Conservation (phyloP, 1,139 yeast genomes). For the Geotrichum candidum region DNA sequence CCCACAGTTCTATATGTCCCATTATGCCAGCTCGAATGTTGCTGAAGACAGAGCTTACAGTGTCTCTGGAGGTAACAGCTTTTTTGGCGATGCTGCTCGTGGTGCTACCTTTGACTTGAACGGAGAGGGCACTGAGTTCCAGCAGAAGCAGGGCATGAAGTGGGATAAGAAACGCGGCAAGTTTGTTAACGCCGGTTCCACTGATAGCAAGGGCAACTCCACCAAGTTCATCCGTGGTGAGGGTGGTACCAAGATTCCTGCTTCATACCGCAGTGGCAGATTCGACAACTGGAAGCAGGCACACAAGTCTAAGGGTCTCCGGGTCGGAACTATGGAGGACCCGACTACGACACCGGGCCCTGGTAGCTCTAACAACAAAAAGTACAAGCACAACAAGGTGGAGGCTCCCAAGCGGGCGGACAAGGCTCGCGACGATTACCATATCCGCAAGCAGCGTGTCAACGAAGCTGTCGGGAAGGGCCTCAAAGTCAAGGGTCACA, state of each 20-base stretch:
- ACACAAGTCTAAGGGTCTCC: slow-evolving; percentile 48
- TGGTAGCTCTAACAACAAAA: slow-evolving; percentile 34
- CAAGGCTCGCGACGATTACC: slow-evolving; percentile 79
- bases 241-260: slow-evolving; percentile 89
- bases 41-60: slow-evolving; percentile 77
- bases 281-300: slow-evolving; percentile 85
- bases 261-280: slow-evolving; percentile 84
- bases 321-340: slow-evolving; percentile 51
- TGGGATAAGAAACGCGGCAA: slow-evolving; percentile 97
- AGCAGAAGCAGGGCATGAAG: slow-evolving; percentile 64
- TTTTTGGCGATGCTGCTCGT: slow-evolving; percentile 76
- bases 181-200: slow-evolving; percentile 73
- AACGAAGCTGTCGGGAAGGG: slow-evolving; percentile 77
- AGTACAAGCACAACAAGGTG: slow-evolving; percentile 64
- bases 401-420: slow-evolving; percentile 89
- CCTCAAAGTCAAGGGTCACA: slow-evolving; percentile 57
- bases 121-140: slow-evolving; percentile 54
- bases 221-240: slow-evolving; percentile 85
- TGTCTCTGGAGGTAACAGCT: slow-evolving; percentile 35
- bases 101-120: slow-evolving; percentile 74
- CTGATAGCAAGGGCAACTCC: slow-evolving; percentile 38
- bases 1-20: slow-evolving; percentile 79
- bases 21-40: slow-evolving; percentile 65
- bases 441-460: slow-evolving; percentile 76
- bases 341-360: slow-evolving; percentile 21